phyloP scores from a whole-genome alignment of 176 grass and related monocot species.

The Dendrocalamus sinicus region DNA sequence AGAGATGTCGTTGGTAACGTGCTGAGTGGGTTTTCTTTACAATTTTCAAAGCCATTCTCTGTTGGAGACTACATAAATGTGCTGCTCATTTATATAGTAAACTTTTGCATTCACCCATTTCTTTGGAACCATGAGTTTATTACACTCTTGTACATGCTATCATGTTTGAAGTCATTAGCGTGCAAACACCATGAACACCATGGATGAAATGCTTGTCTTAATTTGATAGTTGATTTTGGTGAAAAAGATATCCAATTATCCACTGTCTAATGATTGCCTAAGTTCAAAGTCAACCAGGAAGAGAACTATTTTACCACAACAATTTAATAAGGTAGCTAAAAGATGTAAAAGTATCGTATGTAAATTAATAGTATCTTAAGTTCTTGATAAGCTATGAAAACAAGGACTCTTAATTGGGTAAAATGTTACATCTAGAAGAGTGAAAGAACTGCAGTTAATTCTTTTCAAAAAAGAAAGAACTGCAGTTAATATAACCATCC shows the following conservation, averaged over 20 bases:
- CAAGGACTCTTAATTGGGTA: not conserved
- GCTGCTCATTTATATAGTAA: not conserved
- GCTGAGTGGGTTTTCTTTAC: conserved; percentile 71
- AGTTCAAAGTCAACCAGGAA: not conserved
- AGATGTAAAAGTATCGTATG: not conserved
- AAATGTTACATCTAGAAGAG: not conserved
- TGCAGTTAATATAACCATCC: not conserved
- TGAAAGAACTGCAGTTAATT: not conserved
- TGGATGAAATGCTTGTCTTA: not conserved
- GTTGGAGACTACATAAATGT: conserved; percentile 84
- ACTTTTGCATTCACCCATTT: not conserved
- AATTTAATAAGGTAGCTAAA: not conserved
- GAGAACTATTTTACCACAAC: not conserved
- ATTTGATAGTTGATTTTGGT: not conserved
- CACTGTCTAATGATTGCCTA: not conserved
- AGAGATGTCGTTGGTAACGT: conserved; percentile 86
- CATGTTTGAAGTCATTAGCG: not conserved
- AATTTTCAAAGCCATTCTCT: conserved; percentile 73
- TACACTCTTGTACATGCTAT: not conserved
- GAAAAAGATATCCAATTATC: not conserved
- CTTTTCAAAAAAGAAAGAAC: not conserved
- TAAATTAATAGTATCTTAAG: not conserved
- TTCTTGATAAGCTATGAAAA: not conserved
- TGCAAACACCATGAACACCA: not conserved
- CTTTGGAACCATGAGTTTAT: not conserved